Conservation (phyloP, 1,284 basidiomycete genomes). For the Ustilago crameri region DNA sequence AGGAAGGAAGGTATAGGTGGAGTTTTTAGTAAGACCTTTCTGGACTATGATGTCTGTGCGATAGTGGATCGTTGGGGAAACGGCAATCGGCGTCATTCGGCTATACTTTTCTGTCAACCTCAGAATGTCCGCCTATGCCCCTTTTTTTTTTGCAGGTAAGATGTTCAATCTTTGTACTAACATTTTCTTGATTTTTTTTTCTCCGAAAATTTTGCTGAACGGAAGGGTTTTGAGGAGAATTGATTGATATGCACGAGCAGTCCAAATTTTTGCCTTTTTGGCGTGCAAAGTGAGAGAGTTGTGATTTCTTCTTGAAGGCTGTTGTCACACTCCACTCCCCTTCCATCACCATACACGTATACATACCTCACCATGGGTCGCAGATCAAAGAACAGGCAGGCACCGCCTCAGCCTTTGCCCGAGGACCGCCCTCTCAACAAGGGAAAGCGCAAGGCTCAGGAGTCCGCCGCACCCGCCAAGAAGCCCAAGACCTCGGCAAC, state of each 20-base stretch:
- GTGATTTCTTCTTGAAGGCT: slow-evolving; percentile 7
- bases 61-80: not conserved
- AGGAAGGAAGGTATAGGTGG: too few relatives aligned
- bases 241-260: slow-evolving; percentile 11
- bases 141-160: too few relatives aligned
- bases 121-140: too few relatives aligned
- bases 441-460: slow-evolving; percentile 68
- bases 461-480: slow-evolving; percentile 53
- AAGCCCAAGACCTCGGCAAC: slow-evolving; percentile 39
- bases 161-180: not conserved
- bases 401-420: slow-evolving; percentile 76
- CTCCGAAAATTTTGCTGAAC: slow-evolving; percentile 6
- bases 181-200: not conserved
- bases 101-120: not conserved
- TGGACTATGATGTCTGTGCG: slow-evolving; percentile 3
- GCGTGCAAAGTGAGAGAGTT: too few relatives aligned
- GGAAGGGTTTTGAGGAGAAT: too few relatives aligned
- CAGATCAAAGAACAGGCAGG: slow-evolving; percentile 90
- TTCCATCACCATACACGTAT: not conserved
- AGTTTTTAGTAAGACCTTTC: too few relatives aligned
- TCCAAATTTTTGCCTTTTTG: slow-evolving; percentile 20
- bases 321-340: slow-evolving; percentile 2
- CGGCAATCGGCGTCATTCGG: slow-evolving; percentile 1
- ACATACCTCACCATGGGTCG: slow-evolving; percentile 76
- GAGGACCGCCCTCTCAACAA: slow-evolving; percentile 70